phyloP scores from a whole-genome alignment of 2,329 filamentous ascomycete genomes.

The Arthrinium puccinioides region DNA sequence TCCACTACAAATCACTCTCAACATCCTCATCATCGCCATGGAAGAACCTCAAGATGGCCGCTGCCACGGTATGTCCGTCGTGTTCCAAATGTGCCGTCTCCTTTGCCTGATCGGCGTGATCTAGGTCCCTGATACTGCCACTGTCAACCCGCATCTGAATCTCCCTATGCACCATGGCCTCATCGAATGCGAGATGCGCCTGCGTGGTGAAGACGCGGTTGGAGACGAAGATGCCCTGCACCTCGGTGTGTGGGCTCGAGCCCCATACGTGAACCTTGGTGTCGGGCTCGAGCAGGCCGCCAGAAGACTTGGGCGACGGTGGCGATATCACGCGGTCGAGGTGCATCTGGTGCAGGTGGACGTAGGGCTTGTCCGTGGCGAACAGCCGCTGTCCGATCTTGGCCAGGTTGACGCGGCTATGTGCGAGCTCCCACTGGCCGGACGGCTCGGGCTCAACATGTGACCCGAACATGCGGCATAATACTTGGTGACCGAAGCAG shows the following conservation, averaged over 20 bases:
- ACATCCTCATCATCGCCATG: conserved; percentile 38
- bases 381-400: conserved; percentile 62
- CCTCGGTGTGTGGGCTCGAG: conserved; percentile 54
- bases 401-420: conserved; percentile 57
- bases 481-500: conserved; percentile 77
- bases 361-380: conserved; percentile 36
- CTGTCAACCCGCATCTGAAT: conserved; percentile 51
- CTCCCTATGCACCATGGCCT: conserved; percentile 59
- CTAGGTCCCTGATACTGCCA: conserved; percentile 55
- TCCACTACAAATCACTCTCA: too few species aligned
- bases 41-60: conserved; percentile 57
- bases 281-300: conserved; percentile 27
- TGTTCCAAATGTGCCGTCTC: conserved; percentile 55
- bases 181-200: conserved; percentile 71
- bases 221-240: conserved; percentile 68
- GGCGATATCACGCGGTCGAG: conserved; percentile 61
- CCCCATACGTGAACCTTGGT: conserved; percentile 50
- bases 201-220: conserved; percentile 64
- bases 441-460: conserved; percentile 56
- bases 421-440: conserved; percentile 67
- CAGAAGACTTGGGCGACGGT: conserved; percentile 42
- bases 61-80: conserved; percentile 61
- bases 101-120: conserved; percentile 54
- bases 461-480: conserved; percentile 63
- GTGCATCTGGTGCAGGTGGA: conserved; percentile 74